Base-by-base conservation (phyloP, 495 filamentous ascomycete genomes). In the Podospora tetraspora region DNA sequence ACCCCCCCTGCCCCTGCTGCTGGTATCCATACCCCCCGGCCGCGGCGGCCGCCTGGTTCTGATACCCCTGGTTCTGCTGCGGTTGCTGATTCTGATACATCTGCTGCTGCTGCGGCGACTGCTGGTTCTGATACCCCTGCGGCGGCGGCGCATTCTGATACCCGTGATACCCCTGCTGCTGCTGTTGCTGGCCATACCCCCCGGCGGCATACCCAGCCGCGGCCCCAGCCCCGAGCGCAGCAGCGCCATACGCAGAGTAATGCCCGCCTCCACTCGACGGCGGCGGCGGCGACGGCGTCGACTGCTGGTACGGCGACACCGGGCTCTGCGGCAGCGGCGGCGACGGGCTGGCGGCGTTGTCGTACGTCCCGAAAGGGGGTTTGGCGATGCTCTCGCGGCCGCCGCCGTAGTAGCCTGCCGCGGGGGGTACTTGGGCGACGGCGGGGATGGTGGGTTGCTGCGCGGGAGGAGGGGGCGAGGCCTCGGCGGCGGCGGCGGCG, bases 341-440 rank as follows among this genome's bases (percentile, higher is more conserved):
- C 34, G 34, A 57, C 65, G 63, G 63, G 29, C 57, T 60, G 43
- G 10, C 16, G n/a, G 3, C 21, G 56, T 23, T 11, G 19, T 24
- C 43, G 57, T 67, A 65, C 19, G 23, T 13, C 13, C 69, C 23
- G 34, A 32, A 67, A 0, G 22, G 62, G 11, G 69, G 71, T 57
- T 72, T 68, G 25, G 63, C 66, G 32, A 73, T 71, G 69, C 68
- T 72, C 43, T 52, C 13, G 29, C 25, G 61, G 29, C 25, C 61
- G 27, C 27, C 27, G 27, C 4, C 3, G 62, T 67, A 70, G 57
- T 66, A 68, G 4, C 68, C 64, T 1, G 34, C 30, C 23, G 24
- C 58, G 19, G 72, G 57, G 21, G 34, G 29, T 21, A 63, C n/a
- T 62, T 74, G 70, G 24, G 67, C 23, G 70, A 73, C 70, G 66